A percentile compares a stretch with the other conserved stretches of the same genome.
Evolutionary conservation across 805 yeast genomes (phyloP).

Genomic region (Babjeviella inositovora): DNA sequence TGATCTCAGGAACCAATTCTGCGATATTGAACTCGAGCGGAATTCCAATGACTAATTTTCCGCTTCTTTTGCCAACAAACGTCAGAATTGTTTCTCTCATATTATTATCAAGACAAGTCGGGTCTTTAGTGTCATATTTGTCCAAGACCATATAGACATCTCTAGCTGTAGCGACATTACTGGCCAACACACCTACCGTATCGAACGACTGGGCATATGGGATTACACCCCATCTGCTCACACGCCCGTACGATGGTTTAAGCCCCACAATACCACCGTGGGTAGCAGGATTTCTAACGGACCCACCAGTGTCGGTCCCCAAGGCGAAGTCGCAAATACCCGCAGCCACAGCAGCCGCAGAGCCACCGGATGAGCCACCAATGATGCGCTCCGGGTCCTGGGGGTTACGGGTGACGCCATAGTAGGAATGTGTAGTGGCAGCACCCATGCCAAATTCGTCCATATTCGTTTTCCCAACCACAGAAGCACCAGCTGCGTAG

Average conservation of each 20-base stretch:
- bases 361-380: constrained; percentile 96
- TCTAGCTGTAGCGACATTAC: constrained; percentile 21
- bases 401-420: constrained; percentile 46
- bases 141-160: constrained; percentile 42
- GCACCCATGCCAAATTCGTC: constrained; percentile 99
- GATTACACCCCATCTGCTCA: constrained; percentile 84
- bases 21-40: constrained; percentile 49
- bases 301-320: constrained; percentile 98
- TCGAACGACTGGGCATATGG: constrained; percentile 91
- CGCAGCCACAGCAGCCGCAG: constrained; percentile 83
- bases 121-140: constrained; percentile 56
- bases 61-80: constrained; percentile 2
- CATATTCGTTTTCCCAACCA: constrained; percentile 73
- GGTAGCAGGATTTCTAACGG: constrained; percentile 84
- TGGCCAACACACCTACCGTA: constrained; percentile 75
- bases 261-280: constrained; percentile 75
- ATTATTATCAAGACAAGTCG: constrained; percentile 38
- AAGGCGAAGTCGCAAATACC: constrained; percentile 56
- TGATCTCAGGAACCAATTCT: constrained; percentile 31
- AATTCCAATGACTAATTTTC: constrained; percentile 37
- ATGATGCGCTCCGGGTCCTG: constrained; percentile 19
- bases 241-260: constrained; percentile 86
- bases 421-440: constrained; percentile 34
- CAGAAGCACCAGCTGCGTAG: constrained; percentile 27
- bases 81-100: constrained; percentile 12